Percentiles rank a stretch among this genome's conserved stretches.
Evolutionary conservation across 2,329 filamentous ascomycete species (phyloP).

Genomic region (Colletotrichum orbiculare): DNA sequence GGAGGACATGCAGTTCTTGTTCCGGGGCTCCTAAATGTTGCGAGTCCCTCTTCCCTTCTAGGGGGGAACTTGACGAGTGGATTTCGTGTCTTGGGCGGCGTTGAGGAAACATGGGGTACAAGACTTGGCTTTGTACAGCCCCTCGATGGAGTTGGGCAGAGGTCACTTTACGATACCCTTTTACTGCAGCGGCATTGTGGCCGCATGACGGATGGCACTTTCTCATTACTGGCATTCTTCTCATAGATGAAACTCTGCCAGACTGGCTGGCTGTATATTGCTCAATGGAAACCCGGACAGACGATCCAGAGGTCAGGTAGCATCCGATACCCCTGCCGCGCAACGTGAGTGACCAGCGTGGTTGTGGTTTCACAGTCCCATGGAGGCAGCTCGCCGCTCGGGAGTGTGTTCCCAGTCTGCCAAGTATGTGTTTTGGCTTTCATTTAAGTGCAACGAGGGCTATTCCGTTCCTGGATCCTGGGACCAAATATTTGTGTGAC

Average conservation of each 20-base stretch:
- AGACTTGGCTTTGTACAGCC: background rate
- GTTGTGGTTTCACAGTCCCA: constrained; percentile 12
- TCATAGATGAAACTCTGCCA: background rate
- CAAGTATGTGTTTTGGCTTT: constrained; percentile 7
- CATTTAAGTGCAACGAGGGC: constrained; percentile 17
- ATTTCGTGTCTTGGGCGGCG: constrained; percentile 1
- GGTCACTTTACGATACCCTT: constrained; percentile 10
- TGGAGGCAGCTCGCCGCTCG: background rate
- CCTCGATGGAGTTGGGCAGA: constrained; percentile 16
- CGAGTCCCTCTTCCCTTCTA: background rate
- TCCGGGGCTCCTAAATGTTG: constrained; percentile 68
- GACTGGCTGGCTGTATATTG: constrained; percentile 1
- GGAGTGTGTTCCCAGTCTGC: background rate
- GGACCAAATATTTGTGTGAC: constrained; percentile 6
- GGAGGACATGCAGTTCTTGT: constrained; percentile 96
- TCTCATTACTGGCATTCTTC: background rate
- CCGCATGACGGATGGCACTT: constrained; percentile 5
- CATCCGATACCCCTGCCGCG: background rate
- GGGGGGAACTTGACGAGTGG: background rate
- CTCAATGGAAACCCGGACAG: constrained; percentile 8
- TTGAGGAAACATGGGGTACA: constrained; percentile 16
- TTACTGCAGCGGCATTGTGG: constrained; percentile 8
- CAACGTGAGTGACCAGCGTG: background rate
- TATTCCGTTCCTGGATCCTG: constrained; percentile 9
- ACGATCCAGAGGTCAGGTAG: constrained; percentile 13